Conservation (phyloP, 352 stramenopile species). For the Phytophthora capsici region DNA sequence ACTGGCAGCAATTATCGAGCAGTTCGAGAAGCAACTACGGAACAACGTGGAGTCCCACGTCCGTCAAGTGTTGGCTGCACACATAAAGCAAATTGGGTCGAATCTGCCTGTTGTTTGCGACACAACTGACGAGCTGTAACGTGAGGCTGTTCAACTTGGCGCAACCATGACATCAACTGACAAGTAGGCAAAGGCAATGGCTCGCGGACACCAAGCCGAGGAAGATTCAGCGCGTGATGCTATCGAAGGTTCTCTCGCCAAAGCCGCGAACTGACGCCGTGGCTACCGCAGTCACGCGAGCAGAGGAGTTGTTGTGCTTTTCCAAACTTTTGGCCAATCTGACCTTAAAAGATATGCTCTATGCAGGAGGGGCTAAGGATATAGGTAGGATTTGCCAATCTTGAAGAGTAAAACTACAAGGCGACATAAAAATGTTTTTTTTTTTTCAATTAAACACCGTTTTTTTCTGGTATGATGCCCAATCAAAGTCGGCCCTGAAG, state of each 20-base stretch:
- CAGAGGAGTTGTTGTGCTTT: too few species aligned
- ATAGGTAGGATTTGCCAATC: too few species aligned
- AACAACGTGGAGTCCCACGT: not conserved
- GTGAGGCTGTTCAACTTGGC: not conserved
- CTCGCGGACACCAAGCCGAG: slow-evolving; percentile 5
- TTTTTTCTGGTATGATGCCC: too few species aligned
- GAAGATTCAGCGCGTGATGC: slow-evolving; percentile 6
- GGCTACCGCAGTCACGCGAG: not conserved
- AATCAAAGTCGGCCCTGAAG: too few species aligned
- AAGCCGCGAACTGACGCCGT: not conserved
- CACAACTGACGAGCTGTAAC: not conserved
- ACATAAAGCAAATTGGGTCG: not conserved
- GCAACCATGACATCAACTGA: not conserved
- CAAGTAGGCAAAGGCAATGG: slow-evolving; percentile 7
- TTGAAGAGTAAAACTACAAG: too few species aligned
- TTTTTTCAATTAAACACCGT: too few species aligned
- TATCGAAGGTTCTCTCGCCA: not conserved
- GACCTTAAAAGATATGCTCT: too few species aligned
- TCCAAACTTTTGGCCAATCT: too few species aligned
- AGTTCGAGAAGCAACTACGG: too few species aligned
- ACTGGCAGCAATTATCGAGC: not conserved
- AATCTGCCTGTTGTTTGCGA: not conserved
- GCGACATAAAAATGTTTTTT: too few species aligned
- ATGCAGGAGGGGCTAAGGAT: too few species aligned
- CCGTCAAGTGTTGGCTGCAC: not conserved